phyloP scores from a whole-genome alignment of 441 rosid genomes.

The Rhodomyrtus psidioides region DNA sequence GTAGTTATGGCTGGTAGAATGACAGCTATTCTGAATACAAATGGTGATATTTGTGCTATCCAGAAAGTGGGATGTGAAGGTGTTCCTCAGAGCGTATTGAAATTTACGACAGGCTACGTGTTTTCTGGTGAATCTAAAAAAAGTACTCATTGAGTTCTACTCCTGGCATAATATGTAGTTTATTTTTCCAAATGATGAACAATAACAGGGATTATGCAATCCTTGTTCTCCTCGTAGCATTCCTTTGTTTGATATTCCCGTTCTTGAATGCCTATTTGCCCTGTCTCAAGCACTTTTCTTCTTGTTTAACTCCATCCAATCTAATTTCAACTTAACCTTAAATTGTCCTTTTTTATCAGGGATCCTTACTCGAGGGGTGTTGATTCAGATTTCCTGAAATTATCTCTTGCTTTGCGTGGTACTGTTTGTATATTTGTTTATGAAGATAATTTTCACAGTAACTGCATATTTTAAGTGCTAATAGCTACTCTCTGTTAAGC shows the following conservation, averaged over 20 bases:
- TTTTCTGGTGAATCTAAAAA: neutral
- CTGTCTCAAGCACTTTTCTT: neutral
- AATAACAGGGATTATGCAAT: neutral
- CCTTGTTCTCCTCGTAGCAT: neutral
- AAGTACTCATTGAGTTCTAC: neutral
- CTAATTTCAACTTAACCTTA: neutral
- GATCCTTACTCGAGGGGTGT: slow-evolving; percentile 52
- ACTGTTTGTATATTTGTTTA: slow-evolving; percentile 3
- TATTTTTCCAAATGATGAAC: neutral
- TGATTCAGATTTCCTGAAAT: slow-evolving; percentile 42
- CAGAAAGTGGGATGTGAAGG: slow-evolving; percentile 80
- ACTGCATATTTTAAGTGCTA: neutral
- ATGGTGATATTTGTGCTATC: slow-evolving; percentile 85
- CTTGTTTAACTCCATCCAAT: neutral
- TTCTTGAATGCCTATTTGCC: neutral
- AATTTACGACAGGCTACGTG: neutral
- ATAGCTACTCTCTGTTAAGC: neutral
- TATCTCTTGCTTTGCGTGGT: slow-evolving; percentile 45
- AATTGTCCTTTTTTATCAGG: slow-evolving; percentile 18
- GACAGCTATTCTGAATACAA: slow-evolving; percentile 80
- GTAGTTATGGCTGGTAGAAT: slow-evolving; percentile 82
- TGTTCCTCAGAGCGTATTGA: slow-evolving; percentile 27
- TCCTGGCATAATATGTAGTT: neutral
- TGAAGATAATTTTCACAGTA: neutral
- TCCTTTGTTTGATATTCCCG: neutral